Base-by-base conservation (phyloP, 768 basidiomycete species). In the Hirschioporus abietinus region DNA sequence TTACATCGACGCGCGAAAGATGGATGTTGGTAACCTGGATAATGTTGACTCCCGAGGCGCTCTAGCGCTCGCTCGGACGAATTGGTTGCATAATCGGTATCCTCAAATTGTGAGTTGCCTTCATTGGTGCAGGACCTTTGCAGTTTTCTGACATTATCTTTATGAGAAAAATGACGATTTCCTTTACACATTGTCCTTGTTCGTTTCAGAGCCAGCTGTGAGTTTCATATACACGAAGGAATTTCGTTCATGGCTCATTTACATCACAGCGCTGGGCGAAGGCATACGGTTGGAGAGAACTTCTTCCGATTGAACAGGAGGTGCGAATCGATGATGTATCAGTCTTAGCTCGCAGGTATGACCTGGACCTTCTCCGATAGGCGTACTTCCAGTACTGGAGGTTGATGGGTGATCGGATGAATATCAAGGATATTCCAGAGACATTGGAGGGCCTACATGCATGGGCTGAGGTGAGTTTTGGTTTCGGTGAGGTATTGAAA, bases 391-490 rank as follows among this genome's bases (percentile, higher is more conserved):
- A 71, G 1, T 70, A 69, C 67, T 86, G 83, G 83, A 58, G 60
- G 0, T 83, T 84, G 68, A 77, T 84, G 17, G 83, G 83, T 4
- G 70, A 71, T 57, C 73, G 78, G 62, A 84, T 86, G 84, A 74
- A 76, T 7, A 84, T 86, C 63, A 69, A 74, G 60, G 78, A 80
- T 68, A 82, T 86, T 57, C 84, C 84, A 1, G 75, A 75, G 1
- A 78, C 76, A 1, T 57, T 79, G 17, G 76, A 80, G 20, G 80
- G 71, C 2, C 69, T 84, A 65, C 67, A 68, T 12, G 71, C 68
- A 6, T 84, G 82, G 83, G 72, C 76, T n/a, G 66, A 69, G 70
- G 83, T 82, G 65, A 36, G 76, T 67, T 15, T 1, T 34, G 6
- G 3, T 52, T 27, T 1, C 63, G 10, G 5, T 25, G 26, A 23